Percentiles rank a stretch among this genome's conserved stretches.
Conservation (phyloP, 257 asterid species). For the Capsicum pubescens region DNA sequence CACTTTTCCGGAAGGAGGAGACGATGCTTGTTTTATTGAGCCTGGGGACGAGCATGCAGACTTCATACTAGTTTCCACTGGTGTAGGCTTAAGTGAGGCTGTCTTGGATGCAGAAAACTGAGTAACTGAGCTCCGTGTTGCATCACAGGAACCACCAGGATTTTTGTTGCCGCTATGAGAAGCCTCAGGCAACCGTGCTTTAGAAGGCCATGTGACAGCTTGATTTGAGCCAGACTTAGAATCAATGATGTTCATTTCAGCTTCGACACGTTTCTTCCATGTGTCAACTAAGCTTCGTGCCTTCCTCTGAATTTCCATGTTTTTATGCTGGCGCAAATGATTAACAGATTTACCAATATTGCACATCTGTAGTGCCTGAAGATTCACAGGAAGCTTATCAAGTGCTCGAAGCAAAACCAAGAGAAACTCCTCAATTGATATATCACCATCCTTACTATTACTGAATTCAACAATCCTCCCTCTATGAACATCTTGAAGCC, state of each 20-base stretch:
- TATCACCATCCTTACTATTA: constrained; percentile 52
- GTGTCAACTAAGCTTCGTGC: constrained; percentile 63
- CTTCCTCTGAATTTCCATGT: constrained; percentile 59
- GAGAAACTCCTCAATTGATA: constrained; percentile 55
- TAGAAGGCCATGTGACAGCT: constrained; percentile 47
- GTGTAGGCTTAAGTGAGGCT: constrained; percentile 43
- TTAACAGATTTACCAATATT: constrained; percentile 67
- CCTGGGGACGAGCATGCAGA: constrained; percentile 54
- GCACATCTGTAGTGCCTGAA: constrained; percentile 61
- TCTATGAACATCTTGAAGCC: constrained; percentile 66
- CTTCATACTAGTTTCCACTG: constrained; percentile 45
- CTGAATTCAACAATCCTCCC: constrained; percentile 45
- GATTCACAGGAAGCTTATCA: constrained; percentile 63
- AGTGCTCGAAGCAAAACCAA: constrained; percentile 63
- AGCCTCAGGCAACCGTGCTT: constrained; percentile 44
- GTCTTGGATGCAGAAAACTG: constrained; percentile 50
- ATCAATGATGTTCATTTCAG: constrained; percentile 61
- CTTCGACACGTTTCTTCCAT: constrained; percentile 72
- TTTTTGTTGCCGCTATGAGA: constrained; percentile 44
- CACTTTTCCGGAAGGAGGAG: constrained; percentile 53
- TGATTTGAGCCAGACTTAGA: constrained; percentile 52
- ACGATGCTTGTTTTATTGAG: constrained; percentile 38
- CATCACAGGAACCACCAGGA: constrained; percentile 48
- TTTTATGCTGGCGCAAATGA: constrained; percentile 57
- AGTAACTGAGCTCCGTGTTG: constrained; percentile 45